Evolutionary conservation across 768 basidiomycete species (phyloP).

Genomic region (Lactarius akahatsu): DNA sequence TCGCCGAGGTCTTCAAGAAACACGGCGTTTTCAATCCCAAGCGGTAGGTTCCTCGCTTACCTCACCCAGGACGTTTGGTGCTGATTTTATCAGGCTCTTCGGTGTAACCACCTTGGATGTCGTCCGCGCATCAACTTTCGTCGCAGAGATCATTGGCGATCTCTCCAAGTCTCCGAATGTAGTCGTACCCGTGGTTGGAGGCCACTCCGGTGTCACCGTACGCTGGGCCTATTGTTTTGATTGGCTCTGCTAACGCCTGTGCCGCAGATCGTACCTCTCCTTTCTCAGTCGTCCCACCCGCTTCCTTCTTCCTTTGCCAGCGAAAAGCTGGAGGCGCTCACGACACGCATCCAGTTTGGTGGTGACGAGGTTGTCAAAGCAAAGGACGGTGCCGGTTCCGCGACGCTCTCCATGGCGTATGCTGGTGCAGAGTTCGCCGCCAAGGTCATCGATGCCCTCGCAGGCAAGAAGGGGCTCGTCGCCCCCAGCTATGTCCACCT

Average conservation of each 20-base stretch:
- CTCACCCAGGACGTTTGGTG: neutral
- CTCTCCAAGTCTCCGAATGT: constrained; percentile 58
- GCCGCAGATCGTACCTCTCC: constrained; percentile 81
- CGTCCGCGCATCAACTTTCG: constrained; percentile 96
- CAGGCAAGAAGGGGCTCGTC: constrained; percentile 85
- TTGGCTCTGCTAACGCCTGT: neutral
- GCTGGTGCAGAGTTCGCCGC: constrained; percentile 88
- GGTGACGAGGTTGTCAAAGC: constrained; percentile 99
- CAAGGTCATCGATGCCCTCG: constrained; percentile 79
- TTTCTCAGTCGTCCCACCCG: constrained; percentile 84
- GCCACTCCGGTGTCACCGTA: constrained; percentile 91
- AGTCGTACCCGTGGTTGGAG: constrained; percentile 88
- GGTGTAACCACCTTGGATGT: constrained; percentile 98
- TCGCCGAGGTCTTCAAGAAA: constrained; percentile 93
- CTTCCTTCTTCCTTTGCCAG: constrained; percentile 58
- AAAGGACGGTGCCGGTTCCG: constrained; percentile 90
- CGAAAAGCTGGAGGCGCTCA: constrained; percentile 55
- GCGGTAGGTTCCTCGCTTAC: constrained; percentile 49
- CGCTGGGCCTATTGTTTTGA: constrained; percentile 30
- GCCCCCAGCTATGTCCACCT: constrained; percentile 85
- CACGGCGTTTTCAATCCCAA: constrained; percentile 89
- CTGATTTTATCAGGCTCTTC: constrained; percentile 63
- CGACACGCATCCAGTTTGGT: constrained; percentile 90
- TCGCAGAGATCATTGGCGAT: constrained; percentile 73
- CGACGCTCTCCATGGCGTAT: constrained; percentile 96